Percentiles rank a stretch among this genome's conserved stretches.
Conservation (phyloP, 2,329 filamentous ascomycete genomes). For the Penicillium vulpinum region DNA sequence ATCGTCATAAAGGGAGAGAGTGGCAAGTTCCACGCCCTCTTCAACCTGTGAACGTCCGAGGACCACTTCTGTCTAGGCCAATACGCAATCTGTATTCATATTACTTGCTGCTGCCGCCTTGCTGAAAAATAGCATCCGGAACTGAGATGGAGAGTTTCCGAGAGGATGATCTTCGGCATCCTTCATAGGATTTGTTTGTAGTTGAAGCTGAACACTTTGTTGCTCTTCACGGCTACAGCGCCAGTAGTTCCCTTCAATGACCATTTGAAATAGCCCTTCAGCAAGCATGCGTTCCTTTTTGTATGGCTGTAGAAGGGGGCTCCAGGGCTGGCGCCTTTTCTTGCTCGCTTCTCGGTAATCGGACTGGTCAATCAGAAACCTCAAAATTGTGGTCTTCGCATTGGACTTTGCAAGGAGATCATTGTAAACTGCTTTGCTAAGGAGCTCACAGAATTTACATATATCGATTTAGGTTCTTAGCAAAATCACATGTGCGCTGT, state of each 20-base stretch:
- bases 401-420: constrained; percentile 14
- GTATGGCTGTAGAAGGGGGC: not conserved
- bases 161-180: not conserved
- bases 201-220: not conserved
- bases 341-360: not conserved
- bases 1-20: not conserved
- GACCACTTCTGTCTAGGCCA: not conserved
- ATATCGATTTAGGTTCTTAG: no score
- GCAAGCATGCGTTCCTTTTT: not conserved
- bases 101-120: not conserved
- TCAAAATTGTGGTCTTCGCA: constrained; percentile 13
- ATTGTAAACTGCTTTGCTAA: constrained; percentile 16
- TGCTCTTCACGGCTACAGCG: not conserved
- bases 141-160: not conserved
- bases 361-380: constrained; percentile 17
- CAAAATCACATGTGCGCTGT: no score
- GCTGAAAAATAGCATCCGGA: constrained; percentile 8
- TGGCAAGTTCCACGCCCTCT: not conserved
- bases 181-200: constrained; percentile 1
- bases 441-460: constrained; percentile 13
- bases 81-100: not conserved
- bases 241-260: constrained; percentile 1
- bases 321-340: constrained; percentile 1
- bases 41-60: not conserved
- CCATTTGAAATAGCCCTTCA: not conserved